Evolutionary conservation across 345 rosid genomes (phyloP).

Genomic region (Melaleuca quinquenervia): DNA sequence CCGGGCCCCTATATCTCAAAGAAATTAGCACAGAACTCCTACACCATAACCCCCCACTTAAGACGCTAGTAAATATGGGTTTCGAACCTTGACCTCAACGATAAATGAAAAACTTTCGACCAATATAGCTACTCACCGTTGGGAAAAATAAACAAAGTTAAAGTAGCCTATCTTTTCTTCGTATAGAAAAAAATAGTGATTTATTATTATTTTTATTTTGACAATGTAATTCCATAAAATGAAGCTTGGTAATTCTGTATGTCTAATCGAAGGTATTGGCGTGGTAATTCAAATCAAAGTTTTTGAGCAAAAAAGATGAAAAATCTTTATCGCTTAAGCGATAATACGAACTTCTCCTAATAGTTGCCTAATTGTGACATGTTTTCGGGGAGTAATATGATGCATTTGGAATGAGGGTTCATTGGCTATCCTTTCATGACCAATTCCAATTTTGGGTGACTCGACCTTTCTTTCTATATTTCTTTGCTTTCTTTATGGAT

Average conservation of each 20-base stretch:
- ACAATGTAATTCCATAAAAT: not conserved
- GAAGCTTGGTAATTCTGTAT: not conserved
- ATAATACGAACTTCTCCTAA: too few relatives aligned
- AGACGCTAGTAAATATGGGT: too few relatives aligned
- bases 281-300: not conserved
- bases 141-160: too few relatives aligned
- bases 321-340: too few relatives aligned
- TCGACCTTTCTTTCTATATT: not conserved
- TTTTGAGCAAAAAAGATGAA: not conserved
- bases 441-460: not conserved
- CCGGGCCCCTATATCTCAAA: too few relatives aligned
- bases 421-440: not conserved
- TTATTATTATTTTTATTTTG: not conserved
- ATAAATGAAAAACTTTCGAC: too few relatives aligned
- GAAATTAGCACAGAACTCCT: too few relatives aligned
- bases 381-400: not conserved
- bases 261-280: not conserved
- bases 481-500: not conserved
- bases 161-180: not conserved
- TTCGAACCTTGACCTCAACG: too few relatives aligned
- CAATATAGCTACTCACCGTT: too few relatives aligned
- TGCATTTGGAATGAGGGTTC: not conserved
- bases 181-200: not conserved
- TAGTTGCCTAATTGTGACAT: not conserved
- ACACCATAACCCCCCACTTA: too few relatives aligned